Base-by-base conservation (phyloP, 805 yeast species). In the Ogataea wickerhamii region DNA sequence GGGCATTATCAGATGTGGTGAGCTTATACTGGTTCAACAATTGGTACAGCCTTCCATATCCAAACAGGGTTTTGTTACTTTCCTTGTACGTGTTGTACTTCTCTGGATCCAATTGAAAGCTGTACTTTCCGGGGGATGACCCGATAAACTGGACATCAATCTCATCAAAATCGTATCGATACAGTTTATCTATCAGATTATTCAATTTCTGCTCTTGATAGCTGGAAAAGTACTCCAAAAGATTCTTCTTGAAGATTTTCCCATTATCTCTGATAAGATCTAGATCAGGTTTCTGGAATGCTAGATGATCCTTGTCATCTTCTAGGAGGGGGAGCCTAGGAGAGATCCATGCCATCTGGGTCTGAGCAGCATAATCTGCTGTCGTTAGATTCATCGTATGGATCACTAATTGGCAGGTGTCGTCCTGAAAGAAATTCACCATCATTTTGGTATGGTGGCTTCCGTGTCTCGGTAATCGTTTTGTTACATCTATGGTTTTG, bases 381-480 rank as follows among this genome's bases (percentile, higher is more conserved):
- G 56, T 55, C 1, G 80, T 76, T 37, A 80, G 53, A 55, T 82
- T 82, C 54, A 74, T 70, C 1, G 87, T 75, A 55, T 80, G 74
- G 18, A 82, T 61, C 17, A 74, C 75, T 0, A 82, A 55, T 50
- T 74, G 78, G 22, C 70, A 56, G 0, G 70, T 57, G 13, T 61
- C 63, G 44, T 74, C 74, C 2, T 53, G 53, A 49, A 66, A 78
- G 40, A 71, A 61, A 49, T 81, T 81, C 11, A 82, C 60, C 68
- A 82, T 76, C 72, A 82, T 61, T 52, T 82, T 82, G 1, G 86
- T 70, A 54, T 82, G 91, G 55, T 82, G 88, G 3, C 71, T 64
- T 0, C 74, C 60, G 48, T 45, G 73, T 14, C 61, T 67, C 1
- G 48, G 44, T 8, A 56, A 36, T 12, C 41, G 44, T 16, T 38